Percentiles rank a stretch among this genome's conserved stretches.
phyloP scores from a whole-genome alignment of 192 early-diverging fungal species.

The Mortierella hygrophila region DNA sequence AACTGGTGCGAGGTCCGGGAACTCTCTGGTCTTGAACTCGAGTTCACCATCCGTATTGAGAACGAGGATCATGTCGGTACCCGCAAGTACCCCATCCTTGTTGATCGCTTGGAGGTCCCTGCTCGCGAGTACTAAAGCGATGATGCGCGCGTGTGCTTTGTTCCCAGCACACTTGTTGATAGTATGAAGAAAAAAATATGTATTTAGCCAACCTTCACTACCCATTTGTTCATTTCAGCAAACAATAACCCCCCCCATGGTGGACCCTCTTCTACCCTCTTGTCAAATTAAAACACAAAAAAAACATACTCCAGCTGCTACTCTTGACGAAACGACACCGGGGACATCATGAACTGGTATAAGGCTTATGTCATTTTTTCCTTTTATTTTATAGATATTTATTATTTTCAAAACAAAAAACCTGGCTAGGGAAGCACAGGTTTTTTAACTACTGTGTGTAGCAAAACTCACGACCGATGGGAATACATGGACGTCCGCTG shows the following conservation, averaged over 20 bases:
- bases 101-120: constrained; percentile 35
- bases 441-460: background rate
- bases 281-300: background rate
- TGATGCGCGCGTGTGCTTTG: no score
- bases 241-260: background rate
- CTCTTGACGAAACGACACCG: no score
- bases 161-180: background rate
- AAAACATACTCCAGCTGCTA: no score
- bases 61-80: constrained; percentile 43
- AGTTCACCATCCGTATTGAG: constrained; percentile 52
- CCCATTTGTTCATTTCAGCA: background rate
- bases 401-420: background rate
- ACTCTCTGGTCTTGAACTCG: constrained; percentile 37
- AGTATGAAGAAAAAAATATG: background rate
- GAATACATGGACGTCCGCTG: constrained; percentile 28
- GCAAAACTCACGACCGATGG: constrained; percentile 1
- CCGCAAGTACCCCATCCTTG: constrained; percentile 43
- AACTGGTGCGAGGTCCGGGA: constrained; percentile 55
- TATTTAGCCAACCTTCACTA: background rate
- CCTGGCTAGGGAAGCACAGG: background rate
- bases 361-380: background rate
- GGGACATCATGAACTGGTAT: no score
- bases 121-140: constrained; percentile 37
- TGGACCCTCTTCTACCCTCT: background rate
- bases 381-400: background rate